A percentile compares a stretch with the other conserved stretches of the same genome.
Evolutionary conservation across 768 basidiomycete genomes (phyloP).

Genomic region (Jaapia argillacea): DNA sequence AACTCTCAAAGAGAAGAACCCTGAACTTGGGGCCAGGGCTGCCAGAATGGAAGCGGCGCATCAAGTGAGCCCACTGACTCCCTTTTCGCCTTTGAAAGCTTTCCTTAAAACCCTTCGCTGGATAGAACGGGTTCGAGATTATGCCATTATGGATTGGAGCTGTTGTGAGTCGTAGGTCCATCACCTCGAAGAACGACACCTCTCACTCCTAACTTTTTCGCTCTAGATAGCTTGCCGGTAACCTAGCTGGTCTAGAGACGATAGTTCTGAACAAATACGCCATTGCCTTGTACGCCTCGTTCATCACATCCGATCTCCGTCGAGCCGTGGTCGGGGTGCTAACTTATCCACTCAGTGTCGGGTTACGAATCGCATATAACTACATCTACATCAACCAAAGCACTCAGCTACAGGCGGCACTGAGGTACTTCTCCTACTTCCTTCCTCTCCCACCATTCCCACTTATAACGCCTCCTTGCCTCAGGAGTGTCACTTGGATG

Average conservation of each 20-base stretch:
- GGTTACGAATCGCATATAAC: background rate
- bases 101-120: background rate
- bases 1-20: background rate
- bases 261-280: background rate
- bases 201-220: background rate
- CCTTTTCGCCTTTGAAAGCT: background rate
- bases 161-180: background rate
- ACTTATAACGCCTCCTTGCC: background rate
- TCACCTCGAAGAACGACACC: too few relatives aligned
- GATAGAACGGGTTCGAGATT: constrained; percentile 1
- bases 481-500: background rate
- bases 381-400: constrained; percentile 1
- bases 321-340: background rate
- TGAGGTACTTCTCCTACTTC: background rate
- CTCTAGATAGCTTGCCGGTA: background rate
- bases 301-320: background rate
- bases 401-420: background rate
- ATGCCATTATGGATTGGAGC: background rate
- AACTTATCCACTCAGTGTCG: background rate
- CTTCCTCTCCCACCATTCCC: background rate
- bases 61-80: background rate
- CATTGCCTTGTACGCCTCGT: background rate
- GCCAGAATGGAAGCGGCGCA: background rate
- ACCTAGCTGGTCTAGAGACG: background rate
- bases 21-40: background rate